Percentiles rank a stretch among this genome's conserved stretches.
These are phyloP conservation scores for Setaria viridis DNA, from an alignment of 202 grass and related monocot species.

Conservation along the genomic window DNA sequence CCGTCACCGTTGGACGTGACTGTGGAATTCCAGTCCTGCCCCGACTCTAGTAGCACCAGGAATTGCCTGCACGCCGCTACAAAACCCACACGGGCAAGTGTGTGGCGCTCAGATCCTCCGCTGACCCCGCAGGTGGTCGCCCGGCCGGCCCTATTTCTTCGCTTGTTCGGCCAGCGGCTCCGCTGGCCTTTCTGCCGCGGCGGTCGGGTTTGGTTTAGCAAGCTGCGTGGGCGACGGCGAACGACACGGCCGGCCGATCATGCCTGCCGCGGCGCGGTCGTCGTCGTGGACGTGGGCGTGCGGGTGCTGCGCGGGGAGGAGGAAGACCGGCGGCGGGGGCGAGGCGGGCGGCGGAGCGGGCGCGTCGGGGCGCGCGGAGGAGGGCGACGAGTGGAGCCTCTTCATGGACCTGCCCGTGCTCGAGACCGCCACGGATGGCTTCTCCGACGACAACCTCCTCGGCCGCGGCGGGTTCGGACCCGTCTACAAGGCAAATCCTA, in stretches of 20 bases:
- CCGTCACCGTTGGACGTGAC: neutral
- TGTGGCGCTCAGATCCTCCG: too few species aligned
- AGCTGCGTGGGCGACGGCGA: neutral
- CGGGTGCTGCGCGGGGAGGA: slow-evolving; percentile 29
- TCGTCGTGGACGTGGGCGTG: slow-evolving; percentile 49
- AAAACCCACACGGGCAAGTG: too few species aligned
- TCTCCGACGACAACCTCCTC: slow-evolving; percentile 81
- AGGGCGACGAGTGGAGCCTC: slow-evolving; percentile 54
- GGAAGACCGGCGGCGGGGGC: neutral
- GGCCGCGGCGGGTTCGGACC: slow-evolving; percentile 86
- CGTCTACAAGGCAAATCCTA: slow-evolving; percentile 69
- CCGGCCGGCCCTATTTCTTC: neutral
- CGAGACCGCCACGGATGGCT: slow-evolving; percentile 69
- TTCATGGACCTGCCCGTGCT: slow-evolving; percentile 73
- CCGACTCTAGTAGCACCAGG: neutral
- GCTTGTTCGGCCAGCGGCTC: neutral
- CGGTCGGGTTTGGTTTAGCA: neutral
- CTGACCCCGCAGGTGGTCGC: too few species aligned
- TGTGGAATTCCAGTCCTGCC: neutral
- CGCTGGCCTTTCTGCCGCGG: neutral
- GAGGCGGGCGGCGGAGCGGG: neutral
- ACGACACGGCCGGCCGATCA: neutral
- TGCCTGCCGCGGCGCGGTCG: neutral
- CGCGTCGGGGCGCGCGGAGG: slow-evolving; percentile 38
- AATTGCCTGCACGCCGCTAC: neutral